Base-by-base conservation (phyloP, 345 rosid species). In the Anastatica hierochuntica region DNA sequence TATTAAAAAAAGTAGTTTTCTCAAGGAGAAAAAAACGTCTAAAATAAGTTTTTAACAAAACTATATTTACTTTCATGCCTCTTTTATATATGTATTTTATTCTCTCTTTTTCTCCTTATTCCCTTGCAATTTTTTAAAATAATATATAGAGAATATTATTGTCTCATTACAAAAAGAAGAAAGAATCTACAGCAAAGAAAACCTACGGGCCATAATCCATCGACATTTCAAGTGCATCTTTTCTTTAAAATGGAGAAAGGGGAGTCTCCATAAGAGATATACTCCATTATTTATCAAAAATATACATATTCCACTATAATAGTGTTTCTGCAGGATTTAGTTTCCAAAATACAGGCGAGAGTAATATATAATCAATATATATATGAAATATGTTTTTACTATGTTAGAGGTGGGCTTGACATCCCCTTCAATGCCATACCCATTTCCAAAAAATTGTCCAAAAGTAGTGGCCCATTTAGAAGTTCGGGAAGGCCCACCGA, bases 141-240 rank as follows among this genome's bases (percentile, higher is more conserved):
- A 19, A 23, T 29, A 29, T 5, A 4, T 10, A 63, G 56, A 46
- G 61, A 63, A 64, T 56, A 56, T 38, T 6, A 39, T 16, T 54
- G 49, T 9, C 26, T 23, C 14, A 44, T 4, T 7, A 45, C 42
- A 39, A 23, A 45, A 53, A 37, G 15, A 26, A 63, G n/a, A 31
- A 21, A 10, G 69, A 56, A 64, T 56, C 12, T 39, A 21, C 2
- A 16, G n/a, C 43, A 63, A 55, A 6, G 8, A 40, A 64, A 40
- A 64, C 57, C 63, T 56, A 56, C 69, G 69, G 62, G 63, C 69
- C 63, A 64, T 41, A 64, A 56, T 56, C 50, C 38, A 48, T 56
- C 17, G 50, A 31, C 63, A 29, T 31, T 39, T 55, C 44, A 4
- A 48, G 44, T 64, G 63, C 45, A 48, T 64, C 37, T 47, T 48